Conservation (phyloP, 208 protist species). For the Wallacemonas collosoma region DNA sequence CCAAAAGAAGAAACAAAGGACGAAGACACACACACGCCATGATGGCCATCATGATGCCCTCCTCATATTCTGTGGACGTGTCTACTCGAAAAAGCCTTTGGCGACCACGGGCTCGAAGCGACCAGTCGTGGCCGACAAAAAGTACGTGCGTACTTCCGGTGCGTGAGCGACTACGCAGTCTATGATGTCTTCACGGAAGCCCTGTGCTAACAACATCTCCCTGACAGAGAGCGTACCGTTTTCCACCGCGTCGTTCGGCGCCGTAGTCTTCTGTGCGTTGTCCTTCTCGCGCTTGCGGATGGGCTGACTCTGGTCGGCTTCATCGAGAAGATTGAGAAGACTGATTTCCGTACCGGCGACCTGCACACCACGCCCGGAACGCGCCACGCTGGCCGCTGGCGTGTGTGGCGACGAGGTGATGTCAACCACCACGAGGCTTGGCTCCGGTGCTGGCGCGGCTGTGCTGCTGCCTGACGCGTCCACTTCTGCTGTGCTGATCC, state of each 20-base stretch:
- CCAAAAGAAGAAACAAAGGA: no score
- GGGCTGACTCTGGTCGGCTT: slow-evolving; percentile 1
- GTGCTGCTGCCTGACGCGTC: neutral
- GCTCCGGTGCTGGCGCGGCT: neutral
- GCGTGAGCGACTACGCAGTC: slow-evolving; percentile 21
- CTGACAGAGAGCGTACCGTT: neutral
- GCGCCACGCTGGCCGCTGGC: neutral
- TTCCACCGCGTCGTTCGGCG: neutral
- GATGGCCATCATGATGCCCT: no score
- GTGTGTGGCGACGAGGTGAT: neutral
- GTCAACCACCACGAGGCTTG: neutral
- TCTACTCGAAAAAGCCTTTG: slow-evolving; percentile 42
- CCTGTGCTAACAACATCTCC: neutral
- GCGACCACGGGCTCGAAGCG: slow-evolving; percentile 49
- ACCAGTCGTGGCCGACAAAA: slow-evolving; percentile 44
- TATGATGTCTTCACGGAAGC: neutral
- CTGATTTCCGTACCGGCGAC: slow-evolving; percentile 11
- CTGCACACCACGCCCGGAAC: neutral
- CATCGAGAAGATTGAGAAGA: slow-evolving; percentile 9
- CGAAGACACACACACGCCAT: no score
- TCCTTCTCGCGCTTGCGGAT: no score
- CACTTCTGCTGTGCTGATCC: neutral
- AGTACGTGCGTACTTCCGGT: slow-evolving; percentile 48
- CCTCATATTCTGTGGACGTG: neutral
- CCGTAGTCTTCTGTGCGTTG: neutral